A percentile compares a stretch with the other conserved stretches of the same genome.
Evolutionary conservation across 2,329 filamentous ascomycete species (phyloP).

Genomic region (Aspergillus spinulosporus): DNA sequence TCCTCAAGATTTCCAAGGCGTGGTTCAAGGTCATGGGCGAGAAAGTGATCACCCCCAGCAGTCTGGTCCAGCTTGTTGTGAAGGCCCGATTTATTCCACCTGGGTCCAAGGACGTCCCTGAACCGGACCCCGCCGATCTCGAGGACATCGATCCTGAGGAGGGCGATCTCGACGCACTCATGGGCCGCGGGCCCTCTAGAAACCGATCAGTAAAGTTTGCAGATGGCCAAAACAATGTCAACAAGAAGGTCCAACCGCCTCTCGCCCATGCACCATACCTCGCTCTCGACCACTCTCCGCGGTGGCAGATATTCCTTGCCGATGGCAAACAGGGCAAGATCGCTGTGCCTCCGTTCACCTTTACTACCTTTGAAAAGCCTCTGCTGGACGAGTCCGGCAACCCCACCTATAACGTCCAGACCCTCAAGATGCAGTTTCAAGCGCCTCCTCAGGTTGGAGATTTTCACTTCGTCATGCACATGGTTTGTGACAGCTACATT

Average conservation of each 20-base stretch:
- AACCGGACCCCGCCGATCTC: conserved; percentile 74
- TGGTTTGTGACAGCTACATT: conserved; percentile 92
- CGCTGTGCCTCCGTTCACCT: conserved; percentile 94
- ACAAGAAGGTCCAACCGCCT: conserved; percentile 70
- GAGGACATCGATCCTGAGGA: conserved; percentile 91
- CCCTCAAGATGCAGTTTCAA: conserved; percentile 94
- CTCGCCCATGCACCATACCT: conserved; percentile 88
- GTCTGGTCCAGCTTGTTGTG: conserved; percentile 88
- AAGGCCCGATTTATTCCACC: conserved; percentile 94
- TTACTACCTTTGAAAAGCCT: conserved; percentile 86
- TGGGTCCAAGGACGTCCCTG: conserved; percentile 71
- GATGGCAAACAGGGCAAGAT: conserved; percentile 95
- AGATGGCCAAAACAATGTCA: conserved; percentile 56
- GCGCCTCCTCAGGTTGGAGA: conserved; percentile 88
- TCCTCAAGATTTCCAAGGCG: conserved; percentile 80
- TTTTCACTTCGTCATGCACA: conserved; percentile 92
- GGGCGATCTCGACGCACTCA: conserved; percentile 84
- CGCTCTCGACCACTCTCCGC: conserved; percentile 81
- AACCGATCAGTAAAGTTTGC: conserved; percentile 65
- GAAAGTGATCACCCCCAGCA: conserved; percentile 85
- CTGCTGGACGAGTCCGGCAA: conserved; percentile 77
- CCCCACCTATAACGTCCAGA: conserved; percentile 93
- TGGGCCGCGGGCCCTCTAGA: conserved; percentile 66
- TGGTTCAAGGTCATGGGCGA: conserved; percentile 99
- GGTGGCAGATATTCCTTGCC: conserved; percentile 92